Percentiles rank a stretch among this genome's conserved stretches.
phyloP scores from a whole-genome alignment of 1,284 basidiomycete genomes.

The Gymnopus androsaceus region DNA sequence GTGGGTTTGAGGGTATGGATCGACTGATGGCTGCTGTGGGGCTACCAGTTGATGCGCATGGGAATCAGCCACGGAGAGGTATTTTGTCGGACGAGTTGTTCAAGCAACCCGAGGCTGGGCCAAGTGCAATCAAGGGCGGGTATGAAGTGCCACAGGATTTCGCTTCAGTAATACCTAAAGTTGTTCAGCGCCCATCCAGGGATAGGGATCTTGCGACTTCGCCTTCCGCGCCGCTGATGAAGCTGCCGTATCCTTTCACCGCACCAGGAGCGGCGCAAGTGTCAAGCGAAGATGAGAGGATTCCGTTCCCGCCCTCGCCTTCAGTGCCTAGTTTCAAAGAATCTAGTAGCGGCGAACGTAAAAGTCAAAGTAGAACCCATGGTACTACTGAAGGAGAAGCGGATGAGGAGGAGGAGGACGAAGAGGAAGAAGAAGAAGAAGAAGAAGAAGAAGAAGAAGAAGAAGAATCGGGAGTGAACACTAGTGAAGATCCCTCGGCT shows the following conservation, averaged over 20 bases:
- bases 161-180: slow-evolving; percentile 45
- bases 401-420: slow-evolving; percentile 34
- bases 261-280: slow-evolving; percentile 46
- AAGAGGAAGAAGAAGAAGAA: slow-evolving; percentile 34
- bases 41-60: slow-evolving; percentile 40
- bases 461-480: slow-evolving; percentile 35
- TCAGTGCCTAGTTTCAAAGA: slow-evolving; percentile 29
- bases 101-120: slow-evolving; percentile 41
- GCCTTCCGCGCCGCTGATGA: slow-evolving; percentile 39
- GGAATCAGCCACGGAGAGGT: slow-evolving; percentile 38
- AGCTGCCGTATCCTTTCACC: slow-evolving; percentile 65
- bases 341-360: slow-evolving; percentile 19
- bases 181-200: slow-evolving; percentile 39
- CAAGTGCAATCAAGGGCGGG: slow-evolving; percentile 16
- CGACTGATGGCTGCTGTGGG: slow-evolving; percentile 72
- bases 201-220: slow-evolving; percentile 36
- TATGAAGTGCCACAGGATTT: slow-evolving; percentile 35
- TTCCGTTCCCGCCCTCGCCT: slow-evolving; percentile 73
- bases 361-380: slow-evolving; percentile 23
- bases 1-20: slow-evolving; percentile 57
- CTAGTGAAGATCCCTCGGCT: slow-evolving; percentile 50
- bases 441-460: slow-evolving; percentile 43
- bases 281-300: slow-evolving; percentile 51
- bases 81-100: slow-evolving; percentile 66
- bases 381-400: slow-evolving; percentile 28